A percentile compares a stretch with the other conserved stretches of the same genome.
These are phyloP conservation scores for Phaffomyces opuntiae DNA, from an alignment of 805 yeast species.

Conservation along the genomic window DNA sequence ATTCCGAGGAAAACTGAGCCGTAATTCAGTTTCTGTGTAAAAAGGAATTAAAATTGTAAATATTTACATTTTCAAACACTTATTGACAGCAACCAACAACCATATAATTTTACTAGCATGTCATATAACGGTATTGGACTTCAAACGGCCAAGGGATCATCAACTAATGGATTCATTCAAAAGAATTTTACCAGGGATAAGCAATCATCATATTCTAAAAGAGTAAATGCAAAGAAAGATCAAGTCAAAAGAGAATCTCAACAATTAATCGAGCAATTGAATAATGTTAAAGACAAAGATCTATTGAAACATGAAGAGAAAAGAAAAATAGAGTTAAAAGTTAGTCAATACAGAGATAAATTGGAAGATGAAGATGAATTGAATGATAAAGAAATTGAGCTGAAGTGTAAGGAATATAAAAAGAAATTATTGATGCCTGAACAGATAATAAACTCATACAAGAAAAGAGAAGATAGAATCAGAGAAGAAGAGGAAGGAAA, in stretches of 20 bases:
- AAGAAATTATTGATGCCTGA: slow-evolving; percentile 11
- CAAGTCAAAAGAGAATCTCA: slow-evolving; percentile 5
- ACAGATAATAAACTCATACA: slow-evolving; percentile 8
- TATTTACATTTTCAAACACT: no score
- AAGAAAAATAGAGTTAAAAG: slow-evolving; percentile 27
- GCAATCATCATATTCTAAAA: slow-evolving; percentile 30
- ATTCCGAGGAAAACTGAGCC: no score
- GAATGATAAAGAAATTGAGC: slow-evolving; percentile 31
- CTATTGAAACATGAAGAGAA: slow-evolving; percentile 16
- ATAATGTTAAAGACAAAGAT: slow-evolving; percentile 13
- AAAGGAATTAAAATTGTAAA: no score
- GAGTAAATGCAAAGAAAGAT: slow-evolving; percentile 24
- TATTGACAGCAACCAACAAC: no score
- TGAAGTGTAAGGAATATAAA: slow-evolving; percentile 24
- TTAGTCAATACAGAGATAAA: slow-evolving; percentile 43
- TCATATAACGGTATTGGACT: slow-evolving; percentile 55
- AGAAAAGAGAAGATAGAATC: slow-evolving; percentile 9
- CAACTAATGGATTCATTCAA: slow-evolving; percentile 57
- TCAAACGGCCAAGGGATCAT: slow-evolving; percentile 51
- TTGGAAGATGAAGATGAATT: slow-evolving; percentile 40
- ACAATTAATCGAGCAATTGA: slow-evolving; percentile 2
- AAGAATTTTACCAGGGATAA: slow-evolving; percentile 29
- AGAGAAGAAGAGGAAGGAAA: slow-evolving; percentile 2
- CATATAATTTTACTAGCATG: slow-evolving; percentile 24
- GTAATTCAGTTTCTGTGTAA: no score